A percentile compares a stretch with the other conserved stretches of the same genome.
phyloP scores from a whole-genome alignment of 2,329 filamentous ascomycete genomes.

The Colletotrichum sp. region DNA sequence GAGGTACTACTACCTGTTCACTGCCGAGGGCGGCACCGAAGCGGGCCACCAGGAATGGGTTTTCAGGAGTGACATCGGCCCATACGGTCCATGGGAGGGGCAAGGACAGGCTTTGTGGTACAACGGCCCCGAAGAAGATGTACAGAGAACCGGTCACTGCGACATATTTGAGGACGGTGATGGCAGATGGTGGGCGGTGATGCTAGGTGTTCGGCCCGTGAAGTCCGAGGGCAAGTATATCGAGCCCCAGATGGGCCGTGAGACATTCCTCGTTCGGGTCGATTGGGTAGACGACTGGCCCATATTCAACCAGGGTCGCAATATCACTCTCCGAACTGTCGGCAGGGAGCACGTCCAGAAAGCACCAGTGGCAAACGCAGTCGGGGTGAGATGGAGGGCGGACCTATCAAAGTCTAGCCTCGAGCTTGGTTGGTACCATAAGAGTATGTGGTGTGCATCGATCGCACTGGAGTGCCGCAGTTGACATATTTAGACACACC shows the following conservation, averaged over 20 bases:
- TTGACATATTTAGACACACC: conserved; percentile 46
- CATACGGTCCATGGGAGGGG: conserved; percentile 55
- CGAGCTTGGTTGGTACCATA: conserved; percentile 43
- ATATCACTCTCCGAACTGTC: conserved; percentile 42
- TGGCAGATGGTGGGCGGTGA: conserved; percentile 53
- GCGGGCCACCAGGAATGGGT: conserved; percentile 59
- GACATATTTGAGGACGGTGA: conserved; percentile 50
- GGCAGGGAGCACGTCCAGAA: conserved; percentile 29
- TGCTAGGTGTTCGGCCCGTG: conserved; percentile 48
- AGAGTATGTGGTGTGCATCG: conserved; percentile 27
- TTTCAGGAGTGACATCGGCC: conserved; percentile 45
- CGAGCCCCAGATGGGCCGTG: conserved; percentile 48
- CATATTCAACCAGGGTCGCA: conserved; percentile 50
- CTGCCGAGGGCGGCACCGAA: conserved; percentile 47
- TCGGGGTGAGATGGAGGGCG: conserved; percentile 31
- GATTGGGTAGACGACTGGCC: conserved; percentile 59
- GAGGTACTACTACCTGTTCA: conserved; percentile 43
- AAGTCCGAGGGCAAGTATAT: conserved; percentile 31
- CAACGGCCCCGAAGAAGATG: conserved; percentile 50
- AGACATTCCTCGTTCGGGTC: conserved; percentile 55
- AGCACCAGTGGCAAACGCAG: conserved; percentile 31
- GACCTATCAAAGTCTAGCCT: conserved; percentile 36
- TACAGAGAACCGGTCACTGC: conserved; percentile 55
- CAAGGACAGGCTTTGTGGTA: conserved; percentile 49
- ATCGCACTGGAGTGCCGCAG: neutral